Evolutionary conservation across 257 asterid genomes (phyloP).

Genomic region (Solanum chaucha): DNA sequence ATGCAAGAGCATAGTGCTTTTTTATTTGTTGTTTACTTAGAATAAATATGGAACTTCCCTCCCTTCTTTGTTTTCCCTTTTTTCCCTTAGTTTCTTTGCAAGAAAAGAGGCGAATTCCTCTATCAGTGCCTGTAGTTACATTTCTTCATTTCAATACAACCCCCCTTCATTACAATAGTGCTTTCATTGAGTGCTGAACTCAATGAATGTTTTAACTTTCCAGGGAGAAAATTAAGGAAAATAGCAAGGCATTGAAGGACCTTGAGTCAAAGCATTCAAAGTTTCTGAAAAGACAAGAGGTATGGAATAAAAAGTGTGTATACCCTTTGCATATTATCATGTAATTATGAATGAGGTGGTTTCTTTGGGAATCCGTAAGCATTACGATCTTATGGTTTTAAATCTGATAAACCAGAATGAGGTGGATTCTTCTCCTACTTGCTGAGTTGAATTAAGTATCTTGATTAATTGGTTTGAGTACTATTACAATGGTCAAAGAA

Average conservation of each 20-base stretch:
- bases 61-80: background rate
- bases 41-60: background rate
- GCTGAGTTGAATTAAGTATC: background rate
- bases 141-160: background rate
- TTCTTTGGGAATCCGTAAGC: background rate
- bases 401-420: background rate
- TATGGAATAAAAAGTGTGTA: conserved; percentile 3
- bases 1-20: background rate
- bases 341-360: background rate
- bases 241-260: conserved; percentile 51
- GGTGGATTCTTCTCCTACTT: background rate
- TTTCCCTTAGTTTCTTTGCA: background rate
- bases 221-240: conserved; percentile 82
- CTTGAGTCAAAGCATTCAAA: conserved; percentile 68
- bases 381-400: background rate
- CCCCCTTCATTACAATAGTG: background rate
- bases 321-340: background rate
- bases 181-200: background rate
- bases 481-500: background rate
- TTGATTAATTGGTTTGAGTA: background rate
- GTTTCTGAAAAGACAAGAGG: conserved; percentile 78
- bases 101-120: background rate
- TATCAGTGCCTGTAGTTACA: background rate
- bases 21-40: background rate
- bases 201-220: background rate